phyloP scores from a whole-genome alignment of 176 grass and related monocot species.

The Poa pratensis region DNA sequence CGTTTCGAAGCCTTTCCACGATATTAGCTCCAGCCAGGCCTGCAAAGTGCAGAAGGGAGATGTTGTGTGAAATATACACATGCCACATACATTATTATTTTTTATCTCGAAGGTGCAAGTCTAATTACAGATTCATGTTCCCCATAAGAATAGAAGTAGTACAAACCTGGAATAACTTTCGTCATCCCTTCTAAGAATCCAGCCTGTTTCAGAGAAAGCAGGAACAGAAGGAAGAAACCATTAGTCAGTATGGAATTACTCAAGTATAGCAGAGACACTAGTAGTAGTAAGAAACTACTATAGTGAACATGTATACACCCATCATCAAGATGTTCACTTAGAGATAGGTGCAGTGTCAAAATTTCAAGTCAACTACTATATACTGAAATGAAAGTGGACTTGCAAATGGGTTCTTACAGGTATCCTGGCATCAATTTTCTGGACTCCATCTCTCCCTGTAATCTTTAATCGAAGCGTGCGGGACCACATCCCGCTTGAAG shows the following conservation, averaged over 20 bases:
- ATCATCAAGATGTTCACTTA: background rate
- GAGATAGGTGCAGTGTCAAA: background rate
- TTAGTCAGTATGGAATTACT: slow-evolving; percentile 6
- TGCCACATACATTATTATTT: background rate
- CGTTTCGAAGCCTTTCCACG: slow-evolving; percentile 81
- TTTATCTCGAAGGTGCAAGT: background rate
- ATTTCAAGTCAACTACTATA: slow-evolving; percentile 11
- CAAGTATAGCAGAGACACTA: background rate
- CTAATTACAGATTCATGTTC: slow-evolving; percentile 7
- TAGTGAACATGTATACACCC: background rate
- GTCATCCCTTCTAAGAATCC: slow-evolving; percentile 95
- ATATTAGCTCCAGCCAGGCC: slow-evolving; percentile 88
- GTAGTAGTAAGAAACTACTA: background rate
- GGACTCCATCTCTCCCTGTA: slow-evolving; percentile 79
- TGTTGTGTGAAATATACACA: slow-evolving; percentile 19
- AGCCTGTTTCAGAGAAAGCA: slow-evolving; percentile 63
- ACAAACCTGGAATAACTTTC: slow-evolving; percentile 82
- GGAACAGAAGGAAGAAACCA: background rate
- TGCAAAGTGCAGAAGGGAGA: slow-evolving; percentile 30
- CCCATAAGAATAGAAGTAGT: slow-evolving; percentile 16
- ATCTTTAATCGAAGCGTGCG: slow-evolving; percentile 76
- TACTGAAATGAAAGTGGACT: background rate
- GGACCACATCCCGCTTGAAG: slow-evolving; percentile 80
- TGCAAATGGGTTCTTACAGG: slow-evolving; percentile 59
- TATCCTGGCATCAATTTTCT: slow-evolving; percentile 92